Evolutionary conservation across 2,329 filamentous ascomycete genomes (phyloP).

Genomic region (Calonectria multiphialidica): DNA sequence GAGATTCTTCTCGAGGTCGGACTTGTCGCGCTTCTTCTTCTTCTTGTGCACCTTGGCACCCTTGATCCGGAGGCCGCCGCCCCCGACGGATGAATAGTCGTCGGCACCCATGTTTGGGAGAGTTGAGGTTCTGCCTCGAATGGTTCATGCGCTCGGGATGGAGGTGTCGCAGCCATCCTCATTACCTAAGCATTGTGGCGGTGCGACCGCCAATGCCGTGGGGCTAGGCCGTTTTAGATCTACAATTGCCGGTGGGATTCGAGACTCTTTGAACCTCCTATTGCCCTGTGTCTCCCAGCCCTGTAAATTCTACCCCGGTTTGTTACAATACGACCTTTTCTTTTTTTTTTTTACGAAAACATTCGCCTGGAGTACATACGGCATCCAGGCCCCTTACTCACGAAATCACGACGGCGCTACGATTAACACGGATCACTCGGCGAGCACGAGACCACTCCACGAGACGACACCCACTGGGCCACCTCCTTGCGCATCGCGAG

Average conservation of each 20-base stretch:
- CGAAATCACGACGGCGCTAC: conserved; percentile 28
- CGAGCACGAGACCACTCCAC: background rate
- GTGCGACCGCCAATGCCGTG: conserved; percentile 21
- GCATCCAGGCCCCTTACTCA: conserved; percentile 15
- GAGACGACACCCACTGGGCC: conserved; percentile 17
- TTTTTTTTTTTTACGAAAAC: conserved; percentile 23
- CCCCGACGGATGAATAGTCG: conserved; percentile 76
- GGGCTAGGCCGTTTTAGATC: conserved; percentile 13
- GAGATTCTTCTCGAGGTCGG: conserved; percentile 62
- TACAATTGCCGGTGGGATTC: conserved; percentile 8
- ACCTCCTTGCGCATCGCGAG: conserved; percentile 19
- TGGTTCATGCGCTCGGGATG: conserved; percentile 18
- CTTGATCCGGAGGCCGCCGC: conserved; percentile 87
- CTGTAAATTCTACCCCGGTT: conserved; percentile 29
- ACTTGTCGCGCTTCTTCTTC: conserved; percentile 70
- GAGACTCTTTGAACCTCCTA: conserved; percentile 17
- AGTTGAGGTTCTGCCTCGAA: background rate
- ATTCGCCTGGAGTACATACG: conserved; percentile 25
- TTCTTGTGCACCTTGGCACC: conserved; percentile 74
- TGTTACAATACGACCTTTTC: conserved; percentile 36
- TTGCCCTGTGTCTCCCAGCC: conserved; percentile 17
- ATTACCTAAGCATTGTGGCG: conserved; percentile 30
- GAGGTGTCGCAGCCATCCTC: background rate
- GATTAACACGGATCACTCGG: conserved; percentile 11
- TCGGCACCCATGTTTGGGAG: conserved; percentile 72